A percentile compares a stretch with the other conserved stretches of the same genome.
Evolutionary conservation across 2,329 filamentous ascomycete species (phyloP).

Genomic region (Pseudopithomyces chartarum): DNA sequence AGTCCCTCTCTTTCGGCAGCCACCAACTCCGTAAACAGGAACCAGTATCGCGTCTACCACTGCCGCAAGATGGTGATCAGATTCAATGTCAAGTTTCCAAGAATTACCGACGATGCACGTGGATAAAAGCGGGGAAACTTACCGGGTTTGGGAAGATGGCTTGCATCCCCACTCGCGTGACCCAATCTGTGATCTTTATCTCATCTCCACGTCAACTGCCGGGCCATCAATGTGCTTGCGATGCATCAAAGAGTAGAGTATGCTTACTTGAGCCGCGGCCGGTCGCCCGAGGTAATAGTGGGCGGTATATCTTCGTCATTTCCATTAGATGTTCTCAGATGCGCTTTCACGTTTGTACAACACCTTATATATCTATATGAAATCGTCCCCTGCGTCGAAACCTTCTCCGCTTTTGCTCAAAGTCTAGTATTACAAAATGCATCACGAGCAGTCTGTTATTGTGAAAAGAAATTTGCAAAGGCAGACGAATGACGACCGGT

Average conservation of each 20-base stretch:
- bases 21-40: neutral
- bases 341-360: neutral
- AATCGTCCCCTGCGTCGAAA: neutral
- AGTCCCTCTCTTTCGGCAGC: neutral
- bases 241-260: neutral
- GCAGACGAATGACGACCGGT: neutral
- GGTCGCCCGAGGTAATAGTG: neutral
- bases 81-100: neutral
- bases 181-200: conserved; percentile 1
- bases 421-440: neutral
- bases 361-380: neutral
- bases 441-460: neutral
- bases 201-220: conserved; percentile 10
- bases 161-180: conserved; percentile 5
- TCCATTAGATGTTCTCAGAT: neutral
- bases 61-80: neutral
- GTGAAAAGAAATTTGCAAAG: neutral
- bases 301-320: neutral
- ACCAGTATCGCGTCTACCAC: neutral
- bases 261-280: conserved; percentile 3
- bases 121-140: conserved; percentile 1
- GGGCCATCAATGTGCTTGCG: conserved; percentile 1
- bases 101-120: neutral
- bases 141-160: conserved; percentile 1
- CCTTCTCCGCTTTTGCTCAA: neutral